phyloP scores from a whole-genome alignment of 805 yeast species.

The Danielia reshetovae region DNA sequence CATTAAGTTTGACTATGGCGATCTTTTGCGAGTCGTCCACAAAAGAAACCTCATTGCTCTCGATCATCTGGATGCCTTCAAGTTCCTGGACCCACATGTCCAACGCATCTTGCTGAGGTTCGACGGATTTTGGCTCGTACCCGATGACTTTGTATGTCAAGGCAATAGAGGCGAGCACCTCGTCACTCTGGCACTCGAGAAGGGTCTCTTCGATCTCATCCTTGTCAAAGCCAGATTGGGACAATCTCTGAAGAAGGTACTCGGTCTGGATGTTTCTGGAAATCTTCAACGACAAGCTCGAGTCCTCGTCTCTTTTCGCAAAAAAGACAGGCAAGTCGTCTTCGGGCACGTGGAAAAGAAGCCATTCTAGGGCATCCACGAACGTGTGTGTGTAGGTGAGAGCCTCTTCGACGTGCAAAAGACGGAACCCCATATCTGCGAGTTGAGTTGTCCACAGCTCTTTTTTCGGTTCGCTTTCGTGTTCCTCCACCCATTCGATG shows the following conservation, averaged over 20 bases:
- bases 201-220: conserved; percentile 56
- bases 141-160: conserved; percentile 39
- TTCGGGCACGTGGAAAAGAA: conserved; percentile 86
- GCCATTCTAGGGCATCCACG: conserved; percentile 64
- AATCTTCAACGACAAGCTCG: conserved; percentile 55
- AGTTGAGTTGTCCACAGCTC: conserved; percentile 8
- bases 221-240: conserved; percentile 66
- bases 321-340: conserved; percentile 80
- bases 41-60: conserved; percentile 39
- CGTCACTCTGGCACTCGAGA: conserved; percentile 38
- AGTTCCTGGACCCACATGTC: conserved; percentile 73
- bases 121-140: conserved; percentile 3
- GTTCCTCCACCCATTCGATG: conserved; percentile 47
- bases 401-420: conserved; percentile 68
- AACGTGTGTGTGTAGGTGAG: conserved; percentile 50
- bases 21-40: conserved; percentile 19
- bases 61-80: conserved; percentile 62
- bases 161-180: conserved; percentile 47
- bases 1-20: conserved; percentile 10
- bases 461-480: conserved; percentile 4
- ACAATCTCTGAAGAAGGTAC: conserved; percentile 52
- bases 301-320: conserved; percentile 52
- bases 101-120: conserved; percentile 23
- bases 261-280: conserved; percentile 53
- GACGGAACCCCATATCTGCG: conserved; percentile 53